Base-by-base conservation (phyloP, 768 basidiomycete genomes). In the Crassisporium funariophilum region DNA sequence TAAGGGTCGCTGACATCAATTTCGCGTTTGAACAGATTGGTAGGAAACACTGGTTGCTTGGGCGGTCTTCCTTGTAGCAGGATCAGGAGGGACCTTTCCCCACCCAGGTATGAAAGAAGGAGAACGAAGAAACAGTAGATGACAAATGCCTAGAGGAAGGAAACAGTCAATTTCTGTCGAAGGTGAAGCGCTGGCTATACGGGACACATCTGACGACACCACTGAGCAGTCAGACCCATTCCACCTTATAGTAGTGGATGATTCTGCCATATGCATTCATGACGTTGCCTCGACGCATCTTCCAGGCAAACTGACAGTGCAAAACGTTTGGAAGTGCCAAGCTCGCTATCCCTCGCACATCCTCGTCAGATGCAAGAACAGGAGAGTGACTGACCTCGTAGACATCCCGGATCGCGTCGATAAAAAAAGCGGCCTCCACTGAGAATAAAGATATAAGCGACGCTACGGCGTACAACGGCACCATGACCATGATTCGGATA, bases 401-500 rank as follows among this genome's bases (percentile, higher is more conserved):
- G 12, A 99, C 81, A 65, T 98, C 97, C 34, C 97, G 80, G 50
- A 98, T 75, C 12, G 82, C 92, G 63, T 99, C 97, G 50, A 99
- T 95, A 51, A 97, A 86, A 72, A 98, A 98, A 0, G 97, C 97
- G 2, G 89, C 92, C 61, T 95, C 88, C 44, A 98, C 73, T 0
- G 94, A 97, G 71, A 94, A 91, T 31, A 99, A 74, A 0, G 95
- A 92, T 51, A 98, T 92, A 55, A 98, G 74, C 3, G 92, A 94
- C 0, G 97, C 79, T 21, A 98, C 74, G 1, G 84, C 92, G 64
- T 99, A 98, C 21, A 98, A 72, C 0, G 95, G 95, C 4, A 91
- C 91, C 94, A 98, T 98, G 56, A 98, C 52, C 89, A 98, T 93
- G 62, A 98, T 97, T 37, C 97, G 81, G 35, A 97, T 78, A 39